phyloP scores from a whole-genome alignment of 1,284 basidiomycete genomes.

The Leccinum subrobustum region DNA sequence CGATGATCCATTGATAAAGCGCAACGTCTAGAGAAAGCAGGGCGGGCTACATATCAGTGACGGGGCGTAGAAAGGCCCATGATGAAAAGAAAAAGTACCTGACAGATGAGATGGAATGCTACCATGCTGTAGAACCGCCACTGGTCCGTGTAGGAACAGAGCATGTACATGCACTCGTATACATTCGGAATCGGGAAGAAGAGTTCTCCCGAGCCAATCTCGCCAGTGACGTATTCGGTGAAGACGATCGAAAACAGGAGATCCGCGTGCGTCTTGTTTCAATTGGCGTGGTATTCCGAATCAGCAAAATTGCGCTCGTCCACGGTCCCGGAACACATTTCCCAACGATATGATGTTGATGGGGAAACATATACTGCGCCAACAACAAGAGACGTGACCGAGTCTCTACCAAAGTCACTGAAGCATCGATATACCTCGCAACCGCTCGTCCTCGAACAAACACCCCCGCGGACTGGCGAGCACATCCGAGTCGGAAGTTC shows the following conservation, averaged over 20 bases:
- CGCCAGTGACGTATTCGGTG: not conserved
- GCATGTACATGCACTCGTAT: not conserved
- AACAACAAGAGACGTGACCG: not conserved
- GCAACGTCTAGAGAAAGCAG: not conserved
- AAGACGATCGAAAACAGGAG: not conserved
- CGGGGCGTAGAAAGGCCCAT: not conserved
- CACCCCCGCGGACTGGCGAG: conserved; percentile 15
- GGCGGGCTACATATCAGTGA: conserved; percentile 18
- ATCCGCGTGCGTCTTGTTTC: not conserved
- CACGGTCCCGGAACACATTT: not conserved
- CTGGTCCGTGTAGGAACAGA: not conserved
- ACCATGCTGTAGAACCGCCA: not conserved
- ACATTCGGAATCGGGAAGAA: not conserved
- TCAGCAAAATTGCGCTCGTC: not conserved
- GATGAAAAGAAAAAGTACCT: not conserved
- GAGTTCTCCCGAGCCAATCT: conserved; percentile 19
- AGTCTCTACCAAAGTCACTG: not conserved
- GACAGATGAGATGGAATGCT: conserved; percentile 6
- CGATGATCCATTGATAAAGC: conserved; percentile 1
- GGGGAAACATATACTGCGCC: not conserved
- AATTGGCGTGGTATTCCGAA: not conserved
- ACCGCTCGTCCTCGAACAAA: not conserved
- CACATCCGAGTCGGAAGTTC: conserved; percentile 9
- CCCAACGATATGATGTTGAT: not conserved
- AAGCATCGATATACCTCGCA: not conserved